A percentile compares a stretch with the other conserved stretches of the same genome.
Conservation (phyloP, 495 filamentous ascomycete species). For the Umbilicaria muhlenbergii region DNA sequence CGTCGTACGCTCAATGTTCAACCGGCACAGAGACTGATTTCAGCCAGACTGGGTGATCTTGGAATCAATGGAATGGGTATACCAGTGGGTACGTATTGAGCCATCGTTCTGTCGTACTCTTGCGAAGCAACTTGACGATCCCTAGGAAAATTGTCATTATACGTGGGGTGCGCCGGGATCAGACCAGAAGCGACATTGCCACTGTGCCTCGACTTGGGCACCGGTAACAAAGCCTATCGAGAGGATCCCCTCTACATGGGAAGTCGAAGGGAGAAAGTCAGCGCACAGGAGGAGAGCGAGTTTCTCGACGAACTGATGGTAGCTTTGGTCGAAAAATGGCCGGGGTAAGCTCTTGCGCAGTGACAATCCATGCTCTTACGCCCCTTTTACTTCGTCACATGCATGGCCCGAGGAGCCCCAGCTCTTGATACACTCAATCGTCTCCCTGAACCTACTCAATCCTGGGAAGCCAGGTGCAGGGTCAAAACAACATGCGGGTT, state of each 20-base stretch:
- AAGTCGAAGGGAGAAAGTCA: conserved; percentile 64
- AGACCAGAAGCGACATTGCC: conserved; percentile 83
- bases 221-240: conserved; percentile 73
- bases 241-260: conserved; percentile 93
- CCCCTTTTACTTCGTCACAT: conserved; percentile 8
- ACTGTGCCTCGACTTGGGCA: conserved; percentile 82
- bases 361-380: not conserved
- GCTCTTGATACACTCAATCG: too few relatives aligned
- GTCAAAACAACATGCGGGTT: too few relatives aligned
- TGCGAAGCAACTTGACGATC: not conserved
- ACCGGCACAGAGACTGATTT: too few relatives aligned
- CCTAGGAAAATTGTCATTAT: conserved; percentile 66
- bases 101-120: not conserved
- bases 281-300: conserved; percentile 67
- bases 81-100: conserved; percentile 42
- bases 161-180: conserved; percentile 94
- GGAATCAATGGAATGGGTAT: conserved; percentile 98
- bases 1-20: too few relatives aligned
- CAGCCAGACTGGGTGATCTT: conserved; percentile 57
- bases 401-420: not conserved
- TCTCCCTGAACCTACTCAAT: too few relatives aligned
- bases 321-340: conserved; percentile 74
- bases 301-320: conserved; percentile 98
- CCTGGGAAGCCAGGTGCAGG: too few relatives aligned
- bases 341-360: conserved; percentile 35